phyloP scores from a whole-genome alignment of 2,329 filamentous ascomycete genomes.

The Ascochyta clinopodiicola region DNA sequence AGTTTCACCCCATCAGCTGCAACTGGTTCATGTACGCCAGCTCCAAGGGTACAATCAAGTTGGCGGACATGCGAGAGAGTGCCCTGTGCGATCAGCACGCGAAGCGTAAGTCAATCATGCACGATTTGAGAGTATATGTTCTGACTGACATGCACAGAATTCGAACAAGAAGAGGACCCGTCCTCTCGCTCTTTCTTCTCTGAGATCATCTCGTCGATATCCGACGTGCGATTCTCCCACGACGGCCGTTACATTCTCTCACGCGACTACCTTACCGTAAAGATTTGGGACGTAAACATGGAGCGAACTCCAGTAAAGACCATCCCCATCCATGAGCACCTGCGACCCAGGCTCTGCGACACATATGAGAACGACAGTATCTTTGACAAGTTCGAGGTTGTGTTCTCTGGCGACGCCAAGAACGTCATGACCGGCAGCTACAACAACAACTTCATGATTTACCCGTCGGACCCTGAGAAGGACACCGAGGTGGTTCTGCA shows the following conservation, averaged over 20 bases:
- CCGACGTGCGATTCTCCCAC: conserved; percentile 95
- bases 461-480: conserved; percentile 92
- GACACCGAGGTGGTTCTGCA: conserved; percentile 97
- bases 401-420: conserved; percentile 97
- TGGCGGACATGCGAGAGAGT: conserved; percentile 97
- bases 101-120: conserved; percentile 71
- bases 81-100: conserved; percentile 94
- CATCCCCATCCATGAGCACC: conserved; percentile 97
- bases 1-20: conserved; percentile 96
- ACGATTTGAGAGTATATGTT: background rate
- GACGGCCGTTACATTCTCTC: conserved; percentile 97
- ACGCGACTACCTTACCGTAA: conserved; percentile 96
- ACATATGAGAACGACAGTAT: conserved; percentile 99
- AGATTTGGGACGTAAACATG: conserved; percentile 99
- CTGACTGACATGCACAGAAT: conserved; percentile 65
- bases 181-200: conserved; percentile 98
- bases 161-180: conserved; percentile 98
- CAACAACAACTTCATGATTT: conserved; percentile 99
- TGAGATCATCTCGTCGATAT: conserved; percentile 99
- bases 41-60: conserved; percentile 97
- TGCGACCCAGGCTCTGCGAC: conserved; percentile 91
- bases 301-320: conserved; percentile 97
- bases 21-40: conserved; percentile 99
- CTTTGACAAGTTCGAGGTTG: conserved; percentile 99
- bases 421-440: conserved; percentile 99